Evolutionary conservation across 192 early-diverging fungal species (phyloP).

Genomic region (Coemansia sp.): DNA sequence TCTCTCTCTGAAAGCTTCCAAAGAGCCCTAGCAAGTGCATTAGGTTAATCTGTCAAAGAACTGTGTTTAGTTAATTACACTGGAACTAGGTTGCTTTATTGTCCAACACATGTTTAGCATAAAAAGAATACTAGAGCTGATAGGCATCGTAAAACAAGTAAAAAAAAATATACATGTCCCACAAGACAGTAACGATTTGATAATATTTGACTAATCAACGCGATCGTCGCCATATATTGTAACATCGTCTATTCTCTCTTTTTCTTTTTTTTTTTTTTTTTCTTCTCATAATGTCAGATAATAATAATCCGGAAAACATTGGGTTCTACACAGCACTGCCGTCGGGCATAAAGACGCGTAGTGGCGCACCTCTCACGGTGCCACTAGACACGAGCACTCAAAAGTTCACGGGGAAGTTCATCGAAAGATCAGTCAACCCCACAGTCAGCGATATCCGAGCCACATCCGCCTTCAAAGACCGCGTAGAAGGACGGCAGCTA

Average conservation of each 20-base stretch:
- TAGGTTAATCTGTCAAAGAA: too few relatives aligned
- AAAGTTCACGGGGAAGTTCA: conserved; percentile 24
- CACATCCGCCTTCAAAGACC: conserved; percentile 22
- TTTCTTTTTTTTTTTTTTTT: neutral
- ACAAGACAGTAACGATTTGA: neutral
- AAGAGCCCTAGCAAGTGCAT: too few relatives aligned
- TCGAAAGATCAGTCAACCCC: conserved; percentile 29
- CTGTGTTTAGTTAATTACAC: too few relatives aligned
- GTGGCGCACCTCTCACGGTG: conserved; percentile 28
- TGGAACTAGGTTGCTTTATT: too few relatives aligned
- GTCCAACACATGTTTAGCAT: too few relatives aligned
- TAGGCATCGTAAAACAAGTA: too few relatives aligned
- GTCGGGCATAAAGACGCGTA: conserved; percentile 17
- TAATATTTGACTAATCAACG: neutral
- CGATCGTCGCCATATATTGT: neutral
- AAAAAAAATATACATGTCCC: neutral
- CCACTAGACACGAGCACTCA: conserved; percentile 28
- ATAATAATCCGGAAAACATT: neutral
- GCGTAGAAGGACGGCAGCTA: conserved; percentile 41
- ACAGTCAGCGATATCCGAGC: conserved; percentile 18
- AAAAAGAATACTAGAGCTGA: too few relatives aligned
- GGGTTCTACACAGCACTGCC: conserved; percentile 37
- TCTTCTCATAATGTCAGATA: neutral
- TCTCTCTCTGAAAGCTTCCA: too few relatives aligned
- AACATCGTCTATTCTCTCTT: neutral